Evolutionary conservation across 2,329 filamentous ascomycete species (phyloP).

Genomic region (Neonectria faginata): DNA sequence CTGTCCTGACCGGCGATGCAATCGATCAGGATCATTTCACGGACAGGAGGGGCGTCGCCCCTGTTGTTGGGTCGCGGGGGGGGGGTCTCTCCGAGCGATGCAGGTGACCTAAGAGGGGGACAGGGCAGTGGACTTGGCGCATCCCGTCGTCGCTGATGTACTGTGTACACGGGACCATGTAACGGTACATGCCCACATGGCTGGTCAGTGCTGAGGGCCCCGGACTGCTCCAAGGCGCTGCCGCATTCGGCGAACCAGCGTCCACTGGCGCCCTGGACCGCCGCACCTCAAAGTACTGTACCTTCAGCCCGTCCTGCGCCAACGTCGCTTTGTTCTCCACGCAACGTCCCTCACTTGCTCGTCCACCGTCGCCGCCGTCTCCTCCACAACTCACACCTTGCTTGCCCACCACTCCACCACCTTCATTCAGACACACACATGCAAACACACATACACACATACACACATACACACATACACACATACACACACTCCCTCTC

Average conservation of each 20-base stretch:
- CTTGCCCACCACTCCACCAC: conserved; percentile 10
- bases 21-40: conserved; percentile 21
- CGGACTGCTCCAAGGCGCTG: neutral
- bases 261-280: neutral
- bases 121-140: conserved; percentile 29
- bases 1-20: conserved; percentile 24
- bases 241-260: neutral
- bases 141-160: conserved; percentile 12
- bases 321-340: conserved; percentile 6
- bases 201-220: conserved; percentile 15
- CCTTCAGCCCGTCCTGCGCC: conserved; percentile 2
- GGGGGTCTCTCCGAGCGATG: conserved; percentile 32
- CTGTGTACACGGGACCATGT: conserved; percentile 26
- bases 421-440: conserved; percentile 7
- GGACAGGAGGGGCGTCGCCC: conserved; percentile 15
- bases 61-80: conserved; percentile 10
- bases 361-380: conserved; percentile 20
- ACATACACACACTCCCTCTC: too few species aligned
- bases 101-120: conserved; percentile 43
- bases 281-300: conserved; percentile 19
- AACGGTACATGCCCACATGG: conserved; percentile 39
- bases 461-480: neutral
- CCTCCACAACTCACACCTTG: conserved; percentile 22
- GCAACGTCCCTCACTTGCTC: conserved; percentile 20
- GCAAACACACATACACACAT: neutral